A percentile compares a stretch with the other conserved stretches of the same genome.
Conservation (phyloP, 208 protist species). For the Leptomonas pyrrhocoris region DNA sequence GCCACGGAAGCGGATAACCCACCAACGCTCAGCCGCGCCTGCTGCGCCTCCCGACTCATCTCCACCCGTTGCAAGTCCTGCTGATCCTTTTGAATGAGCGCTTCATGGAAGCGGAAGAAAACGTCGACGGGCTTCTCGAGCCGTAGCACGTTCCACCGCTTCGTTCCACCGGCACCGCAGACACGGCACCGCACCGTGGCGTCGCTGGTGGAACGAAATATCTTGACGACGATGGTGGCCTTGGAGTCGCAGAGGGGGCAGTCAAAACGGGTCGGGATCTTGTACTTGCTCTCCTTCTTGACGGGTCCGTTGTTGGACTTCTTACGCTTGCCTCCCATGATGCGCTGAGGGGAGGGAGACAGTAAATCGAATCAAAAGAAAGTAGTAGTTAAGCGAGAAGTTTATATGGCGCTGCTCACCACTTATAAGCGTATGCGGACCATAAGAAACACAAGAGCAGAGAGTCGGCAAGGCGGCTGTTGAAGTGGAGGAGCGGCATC, state of each 20-base stretch:
- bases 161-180: slow-evolving; percentile 57
- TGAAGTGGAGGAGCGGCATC: too few relatives aligned
- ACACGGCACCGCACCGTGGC: slow-evolving; percentile 74
- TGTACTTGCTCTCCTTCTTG: slow-evolving; percentile 94
- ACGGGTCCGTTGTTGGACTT: slow-evolving; percentile 75
- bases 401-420: too few relatives aligned
- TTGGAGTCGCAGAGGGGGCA: slow-evolving; percentile 90
- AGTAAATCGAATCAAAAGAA: not conserved
- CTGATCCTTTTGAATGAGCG: slow-evolving; percentile 70
- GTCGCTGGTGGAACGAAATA: slow-evolving; percentile 49
- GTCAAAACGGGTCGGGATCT: slow-evolving; percentile 88
- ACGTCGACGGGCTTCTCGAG: slow-evolving; percentile 87
- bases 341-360: not conserved
- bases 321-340: slow-evolving; percentile 86
- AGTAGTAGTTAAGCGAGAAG: too few relatives aligned
- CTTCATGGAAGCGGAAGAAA: slow-evolving; percentile 89
- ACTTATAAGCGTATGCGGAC: too few relatives aligned
- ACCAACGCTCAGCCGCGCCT: slow-evolving; percentile 15
- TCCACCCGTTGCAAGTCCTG: slow-evolving; percentile 55
- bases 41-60: slow-evolving; percentile 26
- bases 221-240: slow-evolving; percentile 72
- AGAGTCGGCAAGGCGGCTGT: too few relatives aligned
- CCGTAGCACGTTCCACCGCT: slow-evolving; percentile 57
- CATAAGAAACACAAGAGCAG: too few relatives aligned
- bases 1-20: not conserved